These are phyloP conservation scores for Heritiera fomes DNA, from an alignment of 345 rosid genomes.

Conservation along the genomic window DNA sequence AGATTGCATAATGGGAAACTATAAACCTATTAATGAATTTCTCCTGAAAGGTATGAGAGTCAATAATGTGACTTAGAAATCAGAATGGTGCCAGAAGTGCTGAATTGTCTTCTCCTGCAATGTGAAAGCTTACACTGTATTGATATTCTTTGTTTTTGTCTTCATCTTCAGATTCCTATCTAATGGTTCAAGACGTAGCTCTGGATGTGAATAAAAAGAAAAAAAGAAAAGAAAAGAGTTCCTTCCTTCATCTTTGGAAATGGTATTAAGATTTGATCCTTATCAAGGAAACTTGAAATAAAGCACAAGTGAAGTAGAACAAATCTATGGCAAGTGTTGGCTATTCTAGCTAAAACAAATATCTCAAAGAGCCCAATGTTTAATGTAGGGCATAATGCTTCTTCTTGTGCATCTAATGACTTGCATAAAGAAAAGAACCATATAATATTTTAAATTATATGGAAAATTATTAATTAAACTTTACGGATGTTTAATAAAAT, in stretches of 20 bases:
- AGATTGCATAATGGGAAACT: background rate
- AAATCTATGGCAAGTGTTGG: background rate
- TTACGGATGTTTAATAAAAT: background rate
- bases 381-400: background rate
- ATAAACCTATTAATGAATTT: background rate
- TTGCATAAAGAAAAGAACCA: background rate
- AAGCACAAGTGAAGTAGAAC: background rate
- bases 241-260: too few species aligned
- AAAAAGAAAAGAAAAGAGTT: too few species aligned
- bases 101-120: background rate
- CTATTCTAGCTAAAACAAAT: background rate
- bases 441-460: constrained; percentile 3
- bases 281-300: background rate
- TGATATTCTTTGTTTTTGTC: background rate
- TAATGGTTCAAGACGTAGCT: too few species aligned
- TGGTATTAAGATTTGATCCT: background rate
- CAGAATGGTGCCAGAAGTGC: background rate
- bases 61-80: background rate
- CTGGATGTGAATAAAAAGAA: too few species aligned
- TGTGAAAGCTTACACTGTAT: background rate
- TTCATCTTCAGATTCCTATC: too few species aligned
- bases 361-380: background rate
- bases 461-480: background rate
- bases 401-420: background rate
- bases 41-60: background rate